Conservation (phyloP, 305 asterid genomes). For the Nicotiana rustica region DNA sequence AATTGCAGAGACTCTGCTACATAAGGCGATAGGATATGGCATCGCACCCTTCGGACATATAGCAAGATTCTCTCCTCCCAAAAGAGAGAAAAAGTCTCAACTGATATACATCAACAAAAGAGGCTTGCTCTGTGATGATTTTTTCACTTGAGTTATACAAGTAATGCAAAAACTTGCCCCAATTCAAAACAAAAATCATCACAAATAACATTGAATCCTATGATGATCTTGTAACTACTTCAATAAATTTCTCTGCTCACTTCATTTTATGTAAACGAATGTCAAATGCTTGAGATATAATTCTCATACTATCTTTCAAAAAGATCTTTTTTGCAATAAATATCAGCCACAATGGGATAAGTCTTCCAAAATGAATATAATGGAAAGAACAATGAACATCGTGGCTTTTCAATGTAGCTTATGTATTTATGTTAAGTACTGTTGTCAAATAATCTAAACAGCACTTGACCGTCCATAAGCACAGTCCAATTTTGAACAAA, state of each 20-base stretch:
- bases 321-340: not conserved
- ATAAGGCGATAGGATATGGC: not conserved
- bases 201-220: too few relatives aligned
- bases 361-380: not conserved
- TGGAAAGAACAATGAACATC: conserved; percentile 32
- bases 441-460: conserved; percentile 11
- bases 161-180: not conserved
- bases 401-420: conserved; percentile 40
- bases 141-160: not conserved
- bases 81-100: not conserved
- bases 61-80: not conserved
- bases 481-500: not conserved
- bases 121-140: not conserved
- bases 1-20: not conserved
- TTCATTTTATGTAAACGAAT: too few relatives aligned
- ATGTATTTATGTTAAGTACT: conserved; percentile 44
- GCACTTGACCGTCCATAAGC: conserved; percentile 52
- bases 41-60: not conserved
- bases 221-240: too few relatives aligned
- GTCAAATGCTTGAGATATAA: too few relatives aligned
- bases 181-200: not conserved
- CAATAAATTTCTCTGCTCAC: too few relatives aligned
- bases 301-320: not conserved
- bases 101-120: too few relatives aligned
- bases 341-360: conserved; percentile 38